These are phyloP conservation scores for Codiaeum variegatum DNA, from an alignment of 441 rosid genomes.

Conservation along the genomic window DNA sequence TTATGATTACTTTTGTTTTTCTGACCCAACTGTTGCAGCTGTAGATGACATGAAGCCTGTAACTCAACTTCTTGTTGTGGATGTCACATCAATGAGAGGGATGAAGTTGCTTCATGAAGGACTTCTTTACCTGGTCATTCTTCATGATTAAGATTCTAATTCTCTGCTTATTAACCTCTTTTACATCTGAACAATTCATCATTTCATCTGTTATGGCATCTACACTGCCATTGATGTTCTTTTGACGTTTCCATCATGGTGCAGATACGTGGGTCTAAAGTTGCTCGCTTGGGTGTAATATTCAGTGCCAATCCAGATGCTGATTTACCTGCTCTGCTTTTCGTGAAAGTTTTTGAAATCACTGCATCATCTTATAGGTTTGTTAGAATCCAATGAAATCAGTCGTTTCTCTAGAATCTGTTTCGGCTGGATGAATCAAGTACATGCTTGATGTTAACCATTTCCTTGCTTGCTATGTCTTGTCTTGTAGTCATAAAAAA, in stretches of 20 bases:
- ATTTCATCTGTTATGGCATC: not conserved
- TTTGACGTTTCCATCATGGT: constrained; percentile 25
- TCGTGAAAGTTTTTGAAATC: constrained; percentile 62
- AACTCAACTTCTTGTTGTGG: constrained; percentile 88
- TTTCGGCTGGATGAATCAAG: constrained; percentile 1
- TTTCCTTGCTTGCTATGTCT: constrained; percentile 25
- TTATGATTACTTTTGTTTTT: constrained; percentile 11
- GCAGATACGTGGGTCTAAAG: constrained; percentile 79
- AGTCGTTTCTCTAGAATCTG: not conserved
- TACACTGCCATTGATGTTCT: constrained; percentile 20
- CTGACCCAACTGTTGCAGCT: constrained; percentile 47
- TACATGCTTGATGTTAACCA: constrained; percentile 8
- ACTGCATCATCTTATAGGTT: constrained; percentile 76
- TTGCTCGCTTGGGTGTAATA: constrained; percentile 80
- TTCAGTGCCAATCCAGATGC: constrained; percentile 55
- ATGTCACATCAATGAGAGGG: constrained; percentile 70
- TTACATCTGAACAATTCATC: not conserved
- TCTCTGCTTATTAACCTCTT: constrained; percentile 5
- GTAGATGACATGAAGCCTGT: constrained; percentile 84
- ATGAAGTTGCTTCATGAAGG: constrained; percentile 86
- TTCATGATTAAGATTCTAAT: constrained; percentile 17
- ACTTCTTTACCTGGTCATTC: constrained; percentile 73
- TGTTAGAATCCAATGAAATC: constrained; percentile 22
- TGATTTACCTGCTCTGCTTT: constrained; percentile 53
- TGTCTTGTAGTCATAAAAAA: constrained; percentile 67